These are phyloP conservation scores for Marasmius sp. DNA, from an alignment of 1,284 basidiomycete genomes.

Conservation along the genomic window DNA sequence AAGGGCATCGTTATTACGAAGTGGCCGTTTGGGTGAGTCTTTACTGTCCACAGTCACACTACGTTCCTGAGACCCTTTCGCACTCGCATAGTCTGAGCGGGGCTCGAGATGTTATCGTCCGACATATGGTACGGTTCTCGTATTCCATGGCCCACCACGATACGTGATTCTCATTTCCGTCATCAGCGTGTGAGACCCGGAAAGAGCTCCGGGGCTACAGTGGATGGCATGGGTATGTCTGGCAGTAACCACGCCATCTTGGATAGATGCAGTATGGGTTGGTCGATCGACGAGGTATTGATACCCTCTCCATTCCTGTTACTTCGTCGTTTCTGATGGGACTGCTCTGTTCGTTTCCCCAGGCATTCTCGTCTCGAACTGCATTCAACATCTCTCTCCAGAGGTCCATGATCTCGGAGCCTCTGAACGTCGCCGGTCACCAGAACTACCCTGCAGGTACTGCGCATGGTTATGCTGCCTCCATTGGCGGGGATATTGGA, in stretches of 20 bases:
- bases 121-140: not conserved
- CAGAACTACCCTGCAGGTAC: conserved; percentile 8
- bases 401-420: conserved; percentile 8
- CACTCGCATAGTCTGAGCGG: conserved; percentile 2
- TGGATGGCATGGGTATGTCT: conserved; percentile 8
- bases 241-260: conserved; percentile 6
- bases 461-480: conserved; percentile 8
- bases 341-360: not conserved
- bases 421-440: conserved; percentile 7
- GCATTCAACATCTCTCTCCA: conserved; percentile 11
- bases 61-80: not conserved
- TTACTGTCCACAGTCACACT: not conserved
- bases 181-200: not conserved
- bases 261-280: conserved; percentile 5
- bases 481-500: conserved; percentile 6
- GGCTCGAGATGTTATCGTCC: conserved; percentile 4
- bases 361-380: conserved; percentile 6
- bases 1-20: conserved; percentile 9
- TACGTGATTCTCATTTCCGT: not conserved
- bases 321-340: not conserved
- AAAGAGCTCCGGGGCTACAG: not conserved
- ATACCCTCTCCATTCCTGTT: not conserved
- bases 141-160: not conserved
- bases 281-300: conserved; percentile 8
- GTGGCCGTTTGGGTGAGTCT: conserved; percentile 1